Conservation (phyloP, 192 early-diverging fungal species). For the Backusella sp. region DNA sequence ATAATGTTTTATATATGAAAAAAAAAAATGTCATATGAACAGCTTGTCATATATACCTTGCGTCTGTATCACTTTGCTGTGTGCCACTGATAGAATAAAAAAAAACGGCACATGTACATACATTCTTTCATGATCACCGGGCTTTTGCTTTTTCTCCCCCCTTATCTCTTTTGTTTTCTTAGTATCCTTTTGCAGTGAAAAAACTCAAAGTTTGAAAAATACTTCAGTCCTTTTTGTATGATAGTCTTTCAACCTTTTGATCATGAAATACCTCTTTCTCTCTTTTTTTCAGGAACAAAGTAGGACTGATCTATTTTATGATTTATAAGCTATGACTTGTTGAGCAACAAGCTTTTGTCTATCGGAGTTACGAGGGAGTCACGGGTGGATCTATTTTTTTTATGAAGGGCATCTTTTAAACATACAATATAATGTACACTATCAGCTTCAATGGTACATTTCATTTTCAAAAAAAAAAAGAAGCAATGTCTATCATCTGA, state of each 20-base stretch:
- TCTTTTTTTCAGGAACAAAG: not conserved
- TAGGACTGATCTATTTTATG: too few relatives aligned
- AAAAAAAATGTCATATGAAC: not conserved
- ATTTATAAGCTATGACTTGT: not conserved
- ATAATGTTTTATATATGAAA: not conserved
- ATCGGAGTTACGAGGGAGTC: not conserved
- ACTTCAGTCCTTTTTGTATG: not conserved
- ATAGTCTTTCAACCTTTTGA: not conserved
- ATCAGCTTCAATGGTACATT: not conserved
- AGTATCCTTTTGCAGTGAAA: not conserved
- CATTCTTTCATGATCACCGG: constrained; percentile 1
- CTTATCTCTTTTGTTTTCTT: not conserved
- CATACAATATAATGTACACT: not conserved
- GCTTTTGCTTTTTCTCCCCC: not conserved
- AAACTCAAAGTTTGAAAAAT: not conserved
- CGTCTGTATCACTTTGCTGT: not conserved
- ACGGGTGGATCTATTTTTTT: not conserved
- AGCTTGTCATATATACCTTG: constrained; percentile 1
- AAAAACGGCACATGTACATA: not conserved
- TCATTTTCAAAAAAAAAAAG: not conserved
- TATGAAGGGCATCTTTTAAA: not conserved
- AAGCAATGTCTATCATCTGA: not conserved
- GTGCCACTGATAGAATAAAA: constrained; percentile 2
- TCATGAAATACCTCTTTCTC: not conserved
- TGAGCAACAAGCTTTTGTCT: too few relatives aligned